Percentiles rank a stretch among this genome's conserved stretches.
Conservation (phyloP, 2,329 filamentous ascomycete genomes). For the Trichoderma aggressivum region DNA sequence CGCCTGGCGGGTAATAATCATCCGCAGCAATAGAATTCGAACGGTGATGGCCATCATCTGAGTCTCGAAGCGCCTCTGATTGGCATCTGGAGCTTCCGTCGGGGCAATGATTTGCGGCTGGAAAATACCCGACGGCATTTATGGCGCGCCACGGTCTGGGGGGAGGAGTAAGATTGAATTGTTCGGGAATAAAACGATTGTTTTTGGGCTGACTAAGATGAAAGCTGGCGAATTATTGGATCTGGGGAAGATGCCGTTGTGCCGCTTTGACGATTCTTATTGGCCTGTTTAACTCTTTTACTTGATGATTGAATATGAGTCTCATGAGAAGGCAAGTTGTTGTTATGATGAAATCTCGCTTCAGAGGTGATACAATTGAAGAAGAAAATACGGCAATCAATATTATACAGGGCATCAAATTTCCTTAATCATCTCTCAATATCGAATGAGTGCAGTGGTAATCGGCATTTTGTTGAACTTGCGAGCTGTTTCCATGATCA, state of each 20-base stretch:
- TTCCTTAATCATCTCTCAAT: too few relatives aligned
- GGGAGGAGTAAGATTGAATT: not conserved
- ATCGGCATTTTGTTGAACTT: not conserved
- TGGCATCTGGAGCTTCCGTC: constrained; percentile 8
- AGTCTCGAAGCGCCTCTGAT: not conserved
- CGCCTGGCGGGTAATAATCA: constrained; percentile 1
- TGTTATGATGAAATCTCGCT: not conserved
- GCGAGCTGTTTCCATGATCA: not conserved
- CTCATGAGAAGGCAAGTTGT: not conserved
- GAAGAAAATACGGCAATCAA: not conserved
- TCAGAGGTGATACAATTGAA: not conserved
- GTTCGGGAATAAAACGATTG: not conserved
- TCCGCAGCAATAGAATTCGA: not conserved
- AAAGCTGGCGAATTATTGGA: not conserved
- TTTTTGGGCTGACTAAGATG: not conserved
- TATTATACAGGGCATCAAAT: not conserved
- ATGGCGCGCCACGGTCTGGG: not conserved
- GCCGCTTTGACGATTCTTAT: not conserved
- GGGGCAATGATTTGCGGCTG: not conserved
- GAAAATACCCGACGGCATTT: constrained; percentile 13
- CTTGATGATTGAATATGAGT: not conserved
- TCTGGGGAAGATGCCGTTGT: not conserved
- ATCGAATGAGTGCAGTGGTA: too few relatives aligned
- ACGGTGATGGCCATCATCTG: not conserved
- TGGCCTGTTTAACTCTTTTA: not conserved